Percentiles rank a stretch among this genome's conserved stretches.
These are phyloP conservation scores for Gentiana macrophylla DNA, from an alignment of 257 asterid species.

Conservation along the genomic window DNA sequence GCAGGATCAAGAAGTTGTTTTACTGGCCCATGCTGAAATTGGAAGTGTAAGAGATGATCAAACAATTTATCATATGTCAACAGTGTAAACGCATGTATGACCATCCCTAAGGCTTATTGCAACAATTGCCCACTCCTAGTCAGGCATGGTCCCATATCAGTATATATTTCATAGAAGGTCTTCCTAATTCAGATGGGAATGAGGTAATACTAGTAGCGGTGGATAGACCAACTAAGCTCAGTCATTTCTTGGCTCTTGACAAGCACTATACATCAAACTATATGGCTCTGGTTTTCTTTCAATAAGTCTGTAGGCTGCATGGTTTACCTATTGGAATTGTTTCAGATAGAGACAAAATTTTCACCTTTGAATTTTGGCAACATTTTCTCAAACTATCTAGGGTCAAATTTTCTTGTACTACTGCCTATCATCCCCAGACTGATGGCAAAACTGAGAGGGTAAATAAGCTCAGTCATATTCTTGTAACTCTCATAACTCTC, in stretches of 20 bases:
- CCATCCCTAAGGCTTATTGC: neutral
- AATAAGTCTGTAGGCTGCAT: neutral
- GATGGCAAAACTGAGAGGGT: neutral
- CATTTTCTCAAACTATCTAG: neutral
- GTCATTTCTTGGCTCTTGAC: neutral
- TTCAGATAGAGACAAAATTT: neutral
- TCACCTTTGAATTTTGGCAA: neutral
- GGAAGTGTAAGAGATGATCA: neutral
- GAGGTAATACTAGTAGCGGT: neutral
- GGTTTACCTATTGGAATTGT: neutral
- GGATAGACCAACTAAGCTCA: neutral
- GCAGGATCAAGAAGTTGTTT: neutral
- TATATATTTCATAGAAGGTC: neutral
- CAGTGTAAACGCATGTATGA: no score
- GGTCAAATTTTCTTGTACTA: neutral
- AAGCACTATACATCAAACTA: neutral
- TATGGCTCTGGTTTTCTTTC: neutral
- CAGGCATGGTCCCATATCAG: neutral
- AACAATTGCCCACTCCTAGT: rapidly evolving
- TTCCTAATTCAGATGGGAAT: neutral
- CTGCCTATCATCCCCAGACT: neutral
- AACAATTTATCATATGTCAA: no score
- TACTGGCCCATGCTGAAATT: neutral
- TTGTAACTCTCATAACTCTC: neutral
- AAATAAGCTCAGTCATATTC: neutral